Percentiles rank a stretch among this genome's conserved stretches.
Evolutionary conservation across 192 early-diverging fungal genomes (phyloP).

Genomic region (Mortierella antarctica): DNA sequence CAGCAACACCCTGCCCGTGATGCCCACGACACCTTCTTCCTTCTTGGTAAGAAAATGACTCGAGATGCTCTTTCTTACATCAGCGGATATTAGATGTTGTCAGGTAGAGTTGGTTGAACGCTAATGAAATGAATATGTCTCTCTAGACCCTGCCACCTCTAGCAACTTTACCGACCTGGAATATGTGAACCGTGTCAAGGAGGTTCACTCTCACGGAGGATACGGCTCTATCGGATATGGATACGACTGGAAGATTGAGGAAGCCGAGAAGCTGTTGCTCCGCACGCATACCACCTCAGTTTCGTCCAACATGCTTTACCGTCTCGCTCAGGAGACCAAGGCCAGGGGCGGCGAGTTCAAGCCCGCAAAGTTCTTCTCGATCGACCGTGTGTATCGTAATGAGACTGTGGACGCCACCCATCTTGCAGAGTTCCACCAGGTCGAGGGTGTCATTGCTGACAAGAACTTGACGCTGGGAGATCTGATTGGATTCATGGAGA

Average conservation of each 20-base stretch:
- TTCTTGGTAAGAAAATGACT: slow-evolving; percentile 48
- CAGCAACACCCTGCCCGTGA: slow-evolving; percentile 97
- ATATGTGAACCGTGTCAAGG: slow-evolving; percentile 92
- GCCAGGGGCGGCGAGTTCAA: slow-evolving; percentile 70
- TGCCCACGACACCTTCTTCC: slow-evolving; percentile 87
- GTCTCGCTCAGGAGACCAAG: slow-evolving; percentile 87
- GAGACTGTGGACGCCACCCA: slow-evolving; percentile 98
- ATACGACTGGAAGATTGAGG: slow-evolving; percentile 91
- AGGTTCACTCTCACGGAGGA: slow-evolving; percentile 93
- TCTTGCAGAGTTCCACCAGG: slow-evolving; percentile 99
- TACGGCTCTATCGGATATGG: slow-evolving; percentile 96
- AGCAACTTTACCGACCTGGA: slow-evolving; percentile 80
- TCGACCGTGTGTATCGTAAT: slow-evolving; percentile 99
- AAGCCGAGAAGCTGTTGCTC: slow-evolving; percentile 92
- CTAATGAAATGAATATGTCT: background rate
- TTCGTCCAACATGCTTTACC: slow-evolving; percentile 90
- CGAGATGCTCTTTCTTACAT: too few relatives aligned
- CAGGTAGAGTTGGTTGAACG: background rate
- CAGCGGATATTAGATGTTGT: too few relatives aligned
- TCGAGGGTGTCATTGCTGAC: slow-evolving; percentile 99
- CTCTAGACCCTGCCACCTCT: slow-evolving; percentile 73
- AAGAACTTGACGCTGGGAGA: slow-evolving; percentile 94
- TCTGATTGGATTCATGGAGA: slow-evolving; percentile 95
- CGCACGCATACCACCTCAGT: slow-evolving; percentile 98
- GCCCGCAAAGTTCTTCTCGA: slow-evolving; percentile 99